These are phyloP conservation scores for Gossypium turneri DNA, from an alignment of 345 rosid species.

Conservation along the genomic window DNA sequence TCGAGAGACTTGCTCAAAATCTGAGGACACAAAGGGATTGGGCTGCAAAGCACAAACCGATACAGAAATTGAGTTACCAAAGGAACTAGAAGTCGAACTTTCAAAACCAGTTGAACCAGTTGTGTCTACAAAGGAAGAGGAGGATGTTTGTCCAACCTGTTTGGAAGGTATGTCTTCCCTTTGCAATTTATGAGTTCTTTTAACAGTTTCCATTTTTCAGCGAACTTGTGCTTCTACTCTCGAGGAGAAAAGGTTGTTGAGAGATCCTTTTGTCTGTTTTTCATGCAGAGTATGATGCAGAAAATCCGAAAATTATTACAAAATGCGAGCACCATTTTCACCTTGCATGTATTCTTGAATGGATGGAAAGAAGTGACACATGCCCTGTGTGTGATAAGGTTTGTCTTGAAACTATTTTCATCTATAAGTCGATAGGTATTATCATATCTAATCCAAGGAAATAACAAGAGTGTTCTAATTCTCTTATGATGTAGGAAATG, in stretches of 20 bases:
- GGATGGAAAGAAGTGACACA: slow-evolving; percentile 98
- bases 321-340: slow-evolving; percentile 97
- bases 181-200: neutral
- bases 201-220: neutral
- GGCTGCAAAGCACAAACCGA: slow-evolving; percentile 41
- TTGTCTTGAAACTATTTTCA: slow-evolving; percentile 13
- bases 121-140: slow-evolving; percentile 51
- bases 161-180: slow-evolving; percentile 62
- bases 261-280: neutral
- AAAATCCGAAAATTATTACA: slow-evolving; percentile 79
- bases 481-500: slow-evolving; percentile 65
- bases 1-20: slow-evolving; percentile 39
- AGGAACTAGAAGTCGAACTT: slow-evolving; percentile 55
- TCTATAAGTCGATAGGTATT: neutral
- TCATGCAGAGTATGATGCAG: slow-evolving; percentile 76
- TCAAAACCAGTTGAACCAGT: slow-evolving; percentile 44
- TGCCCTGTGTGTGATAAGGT: slow-evolving; percentile 95
- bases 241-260: neutral
- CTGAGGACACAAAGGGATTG: slow-evolving; percentile 44
- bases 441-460: neutral
- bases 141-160: slow-evolving; percentile 87
- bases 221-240: neutral
- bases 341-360: slow-evolving; percentile 93
- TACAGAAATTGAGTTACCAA: slow-evolving; percentile 43
- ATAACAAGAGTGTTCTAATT: slow-evolving; percentile 8